phyloP scores from a whole-genome alignment of 1,139 yeast species.

The Kodamaea sp. region DNA sequence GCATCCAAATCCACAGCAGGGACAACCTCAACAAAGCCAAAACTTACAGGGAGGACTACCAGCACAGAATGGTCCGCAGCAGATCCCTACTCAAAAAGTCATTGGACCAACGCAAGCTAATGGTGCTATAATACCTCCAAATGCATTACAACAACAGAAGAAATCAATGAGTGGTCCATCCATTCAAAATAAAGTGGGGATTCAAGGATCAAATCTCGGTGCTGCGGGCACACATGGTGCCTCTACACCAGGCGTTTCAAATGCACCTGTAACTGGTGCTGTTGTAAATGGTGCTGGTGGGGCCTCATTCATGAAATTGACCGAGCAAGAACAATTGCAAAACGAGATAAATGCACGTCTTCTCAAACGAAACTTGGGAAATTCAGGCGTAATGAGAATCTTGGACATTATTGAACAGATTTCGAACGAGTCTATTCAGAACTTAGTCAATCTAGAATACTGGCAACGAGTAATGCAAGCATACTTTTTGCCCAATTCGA shows the following conservation, averaged over 20 bases:
- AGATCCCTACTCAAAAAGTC: no score
- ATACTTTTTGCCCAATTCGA: constrained; percentile 33
- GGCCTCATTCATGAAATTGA: constrained; percentile 1
- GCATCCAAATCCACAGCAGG: constrained; percentile 6
- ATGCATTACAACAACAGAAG: no score
- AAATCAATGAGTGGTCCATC: no score
- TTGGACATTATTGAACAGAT: constrained; percentile 38
- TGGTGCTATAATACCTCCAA: no score
- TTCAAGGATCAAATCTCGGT: not conserved
- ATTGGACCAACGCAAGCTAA: no score
- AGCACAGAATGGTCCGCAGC: no score
- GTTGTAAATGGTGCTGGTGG: constrained; percentile 1
- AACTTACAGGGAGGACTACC: no score
- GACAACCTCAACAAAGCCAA: constrained; percentile 1
- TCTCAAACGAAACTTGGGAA: constrained; percentile 40
- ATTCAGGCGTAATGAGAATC: constrained; percentile 42
- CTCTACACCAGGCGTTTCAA: not conserved
- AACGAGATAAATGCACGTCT: constrained; percentile 36
- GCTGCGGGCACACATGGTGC: not conserved
- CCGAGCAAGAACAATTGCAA: constrained; percentile 23
- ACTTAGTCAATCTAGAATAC: constrained; percentile 29
- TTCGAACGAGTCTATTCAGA: constrained; percentile 30
- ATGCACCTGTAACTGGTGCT: not conserved
- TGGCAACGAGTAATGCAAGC: constrained; percentile 39
- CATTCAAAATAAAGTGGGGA: no score